Evolutionary conservation across 139 green algal genomes (phyloP).

Genomic region (Microglena sp.): DNA sequence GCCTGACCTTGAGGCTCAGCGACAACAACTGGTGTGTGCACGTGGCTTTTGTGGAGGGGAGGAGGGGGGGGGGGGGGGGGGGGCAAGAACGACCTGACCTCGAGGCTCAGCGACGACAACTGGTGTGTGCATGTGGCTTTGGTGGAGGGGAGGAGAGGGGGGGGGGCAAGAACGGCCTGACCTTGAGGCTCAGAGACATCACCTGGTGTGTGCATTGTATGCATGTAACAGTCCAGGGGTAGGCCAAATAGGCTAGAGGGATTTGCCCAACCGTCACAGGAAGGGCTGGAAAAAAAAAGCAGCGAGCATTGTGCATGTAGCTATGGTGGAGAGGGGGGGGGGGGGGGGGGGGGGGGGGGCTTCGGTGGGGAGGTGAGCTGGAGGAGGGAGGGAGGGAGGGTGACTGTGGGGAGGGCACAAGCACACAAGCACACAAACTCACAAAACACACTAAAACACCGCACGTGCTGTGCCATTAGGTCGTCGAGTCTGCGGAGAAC

Average conservation of each 20-base stretch:
- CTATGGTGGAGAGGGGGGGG: too few species aligned
- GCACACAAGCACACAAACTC: background rate
- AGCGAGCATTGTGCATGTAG: too few species aligned
- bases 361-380: background rate
- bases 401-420: background rate
- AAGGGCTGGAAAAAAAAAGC: too few species aligned
- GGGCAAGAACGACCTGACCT: constrained; percentile 62
- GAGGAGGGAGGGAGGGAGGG: background rate
- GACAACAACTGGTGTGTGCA: constrained; percentile 47
- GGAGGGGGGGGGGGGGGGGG: background rate
- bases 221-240: background rate
- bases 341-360: background rate
- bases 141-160: background rate
- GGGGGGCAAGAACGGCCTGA: constrained; percentile 62
- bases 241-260: too few species aligned
- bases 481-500: constrained; percentile 51
- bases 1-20: constrained; percentile 66
- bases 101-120: constrained; percentile 55
- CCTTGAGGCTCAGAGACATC: constrained; percentile 60
- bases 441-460: background rate
- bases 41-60: background rate
- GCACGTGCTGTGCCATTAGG: background rate
- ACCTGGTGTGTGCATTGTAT: constrained; percentile 37
- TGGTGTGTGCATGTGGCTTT: constrained; percentile 25
- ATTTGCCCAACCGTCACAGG: too few species aligned